These are phyloP conservation scores for Vicia faba DNA, from an alignment of 306 rosid species.

Conservation along the genomic window DNA sequence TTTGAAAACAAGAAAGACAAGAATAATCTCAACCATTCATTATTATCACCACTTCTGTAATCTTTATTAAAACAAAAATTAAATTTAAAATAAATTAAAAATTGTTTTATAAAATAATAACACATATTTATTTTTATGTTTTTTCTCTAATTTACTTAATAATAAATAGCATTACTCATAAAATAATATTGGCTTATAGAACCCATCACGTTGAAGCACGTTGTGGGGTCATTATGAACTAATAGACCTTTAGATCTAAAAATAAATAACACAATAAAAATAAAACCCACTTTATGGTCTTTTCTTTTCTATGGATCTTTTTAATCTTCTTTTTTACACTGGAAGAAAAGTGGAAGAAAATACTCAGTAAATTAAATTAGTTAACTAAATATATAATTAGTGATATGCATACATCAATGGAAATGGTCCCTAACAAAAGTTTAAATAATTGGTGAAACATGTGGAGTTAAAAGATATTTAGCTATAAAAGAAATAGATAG, in stretches of 20 bases:
- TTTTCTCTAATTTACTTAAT: too few species aligned
- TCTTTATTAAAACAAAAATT: too few species aligned
- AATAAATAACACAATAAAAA: background rate
- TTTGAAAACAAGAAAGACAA: too few species aligned
- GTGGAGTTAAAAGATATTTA: constrained; percentile 37
- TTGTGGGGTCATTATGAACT: constrained; percentile 63
- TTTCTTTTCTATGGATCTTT: constrained; percentile 30
- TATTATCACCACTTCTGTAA: too few species aligned
- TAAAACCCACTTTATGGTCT: constrained; percentile 39
- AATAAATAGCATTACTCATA: too few species aligned
- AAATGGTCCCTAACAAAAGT: constrained; percentile 45
- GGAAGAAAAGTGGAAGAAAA: constrained; percentile 11
- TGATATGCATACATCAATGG: constrained; percentile 30
- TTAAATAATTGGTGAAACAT: constrained; percentile 40
- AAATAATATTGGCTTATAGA: constrained; percentile 46
- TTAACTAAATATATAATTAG: constrained; percentile 31
- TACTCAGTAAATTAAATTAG: constrained; percentile 4
- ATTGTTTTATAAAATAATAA: too few species aligned
- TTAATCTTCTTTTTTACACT: background rate
- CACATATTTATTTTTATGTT: too few species aligned
- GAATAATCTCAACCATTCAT: too few species aligned
- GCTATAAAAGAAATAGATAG: constrained; percentile 37
- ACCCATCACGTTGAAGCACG: constrained; percentile 74
- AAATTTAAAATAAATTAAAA: too few species aligned
- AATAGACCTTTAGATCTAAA: constrained; percentile 42